phyloP scores from a whole-genome alignment of 352 stramenopile species.

The Pythium monospermum region DNA sequence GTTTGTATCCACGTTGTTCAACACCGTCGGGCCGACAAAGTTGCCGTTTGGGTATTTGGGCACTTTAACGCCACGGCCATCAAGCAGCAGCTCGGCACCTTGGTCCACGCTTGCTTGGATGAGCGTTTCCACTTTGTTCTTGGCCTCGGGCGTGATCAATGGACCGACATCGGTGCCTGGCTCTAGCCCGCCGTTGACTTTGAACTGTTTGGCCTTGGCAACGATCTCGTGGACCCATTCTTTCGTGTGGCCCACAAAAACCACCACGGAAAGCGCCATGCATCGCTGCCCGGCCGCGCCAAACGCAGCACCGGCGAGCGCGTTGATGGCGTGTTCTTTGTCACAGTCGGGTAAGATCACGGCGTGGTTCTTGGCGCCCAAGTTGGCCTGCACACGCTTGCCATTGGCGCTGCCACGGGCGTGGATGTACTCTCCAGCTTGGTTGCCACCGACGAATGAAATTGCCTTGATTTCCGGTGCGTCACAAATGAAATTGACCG shows the following conservation, averaged over 20 bases:
- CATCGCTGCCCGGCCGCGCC: constrained; percentile 97
- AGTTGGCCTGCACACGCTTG: constrained; percentile 95
- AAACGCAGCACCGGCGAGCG: constrained; percentile 91
- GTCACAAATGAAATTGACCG: constrained; percentile 95
- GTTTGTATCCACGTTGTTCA: constrained; percentile 74
- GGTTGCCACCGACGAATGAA: constrained; percentile 94
- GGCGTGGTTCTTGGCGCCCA: constrained; percentile 98
- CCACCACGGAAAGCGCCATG: constrained; percentile 95
- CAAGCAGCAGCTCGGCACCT: constrained; percentile 87
- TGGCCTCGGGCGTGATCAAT: constrained; percentile 88
- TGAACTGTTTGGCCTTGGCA: constrained; percentile 86
- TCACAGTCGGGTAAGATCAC: constrained; percentile 93
- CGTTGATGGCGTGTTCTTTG: constrained; percentile 85
- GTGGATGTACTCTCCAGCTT: constrained; percentile 94
- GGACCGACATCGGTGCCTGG: constrained; percentile 73
- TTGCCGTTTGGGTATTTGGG: constrained; percentile 93
- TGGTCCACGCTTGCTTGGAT: constrained; percentile 88
- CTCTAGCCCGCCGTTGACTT: constrained; percentile 86
- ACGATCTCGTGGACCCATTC: constrained; percentile 93
- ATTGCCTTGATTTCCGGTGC: constrained; percentile 93
- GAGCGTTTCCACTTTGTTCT: constrained; percentile 84
- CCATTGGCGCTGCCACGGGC: constrained; percentile 79
- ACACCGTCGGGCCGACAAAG: constrained; percentile 93
- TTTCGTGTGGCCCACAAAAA: constrained; percentile 94
- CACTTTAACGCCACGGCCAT: constrained; percentile 89